phyloP scores from a whole-genome alignment of 202 grass and related monocot species.

The Carex arenaria region DNA sequence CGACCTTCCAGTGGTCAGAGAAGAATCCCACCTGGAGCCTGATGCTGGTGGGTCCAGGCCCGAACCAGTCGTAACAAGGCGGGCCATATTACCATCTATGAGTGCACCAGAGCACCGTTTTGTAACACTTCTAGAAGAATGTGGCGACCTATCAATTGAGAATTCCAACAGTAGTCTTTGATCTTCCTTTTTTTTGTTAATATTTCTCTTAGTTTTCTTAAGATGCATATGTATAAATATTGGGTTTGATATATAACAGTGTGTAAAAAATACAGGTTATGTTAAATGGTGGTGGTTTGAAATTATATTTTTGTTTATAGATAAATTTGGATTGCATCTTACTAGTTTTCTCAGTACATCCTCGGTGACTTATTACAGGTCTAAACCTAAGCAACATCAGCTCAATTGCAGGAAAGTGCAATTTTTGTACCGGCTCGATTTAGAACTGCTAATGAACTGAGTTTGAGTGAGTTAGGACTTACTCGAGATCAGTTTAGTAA shows the following conservation, averaged over 20 bases:
- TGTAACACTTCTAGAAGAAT: constrained; percentile 54
- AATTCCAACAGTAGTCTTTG: not conserved
- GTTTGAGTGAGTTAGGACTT: too few species aligned
- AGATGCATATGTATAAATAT: constrained; percentile 12
- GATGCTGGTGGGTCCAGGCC: constrained; percentile 42
- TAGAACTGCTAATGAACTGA: too few species aligned
- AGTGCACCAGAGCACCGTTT: constrained; percentile 66
- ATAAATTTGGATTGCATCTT: not conserved
- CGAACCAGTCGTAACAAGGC: constrained; percentile 34
- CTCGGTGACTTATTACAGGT: not conserved
- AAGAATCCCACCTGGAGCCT: constrained; percentile 50
- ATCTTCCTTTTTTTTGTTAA: not conserved
- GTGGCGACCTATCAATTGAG: constrained; percentile 18
- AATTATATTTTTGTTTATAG: not conserved
- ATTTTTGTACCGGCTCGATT: not conserved
- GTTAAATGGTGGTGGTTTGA: not conserved
- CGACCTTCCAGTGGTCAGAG: constrained; percentile 58
- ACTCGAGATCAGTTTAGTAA: too few species aligned
- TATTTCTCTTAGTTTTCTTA: not conserved
- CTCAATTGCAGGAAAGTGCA: not conserved
- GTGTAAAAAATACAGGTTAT: constrained; percentile 20
- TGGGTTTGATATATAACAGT: not conserved
- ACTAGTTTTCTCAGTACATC: not conserved
- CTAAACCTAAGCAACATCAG: not conserved
- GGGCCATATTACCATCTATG: constrained; percentile 49